Percentiles rank a stretch among this genome's conserved stretches.
phyloP scores from a whole-genome alignment of 139 green algal genomes.

The Marvania coccoides region DNA sequence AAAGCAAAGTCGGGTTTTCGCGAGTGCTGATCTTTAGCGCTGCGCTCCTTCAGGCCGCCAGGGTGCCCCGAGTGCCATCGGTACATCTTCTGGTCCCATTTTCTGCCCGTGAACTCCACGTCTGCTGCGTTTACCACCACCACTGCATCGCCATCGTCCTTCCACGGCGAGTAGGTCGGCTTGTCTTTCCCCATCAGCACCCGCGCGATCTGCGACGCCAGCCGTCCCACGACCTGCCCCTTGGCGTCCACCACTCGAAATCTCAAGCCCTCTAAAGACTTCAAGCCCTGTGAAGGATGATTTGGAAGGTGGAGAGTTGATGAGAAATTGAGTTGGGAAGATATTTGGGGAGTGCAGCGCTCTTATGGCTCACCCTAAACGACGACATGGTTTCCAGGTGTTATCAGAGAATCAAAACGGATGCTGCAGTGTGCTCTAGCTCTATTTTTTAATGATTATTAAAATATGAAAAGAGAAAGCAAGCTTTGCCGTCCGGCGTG shows the following conservation, averaged over 20 bases:
- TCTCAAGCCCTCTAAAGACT: constrained; percentile 47
- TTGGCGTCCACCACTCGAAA: constrained; percentile 75
- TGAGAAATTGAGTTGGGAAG: too few relatives aligned
- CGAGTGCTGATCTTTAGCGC: constrained; percentile 44
- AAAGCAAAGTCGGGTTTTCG: constrained; percentile 61
- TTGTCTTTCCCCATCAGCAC: constrained; percentile 87
- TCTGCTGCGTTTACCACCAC: constrained; percentile 78
- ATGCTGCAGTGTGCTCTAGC: too few relatives aligned
- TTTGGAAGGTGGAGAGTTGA: not conserved
- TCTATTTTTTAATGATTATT: too few relatives aligned
- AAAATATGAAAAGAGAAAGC: too few relatives aligned
- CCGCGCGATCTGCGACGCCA: constrained; percentile 59
- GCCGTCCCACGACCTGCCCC: constrained; percentile 73
- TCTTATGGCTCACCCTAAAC: too few relatives aligned
- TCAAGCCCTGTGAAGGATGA: constrained; percentile 32
- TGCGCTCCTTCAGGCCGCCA: constrained; percentile 71
- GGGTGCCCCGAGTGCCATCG: constrained; percentile 80
- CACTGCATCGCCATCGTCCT: constrained; percentile 73
- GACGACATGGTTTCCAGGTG: too few relatives aligned
- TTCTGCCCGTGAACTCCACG: constrained; percentile 73
- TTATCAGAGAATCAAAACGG: too few relatives aligned
- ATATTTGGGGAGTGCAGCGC: too few relatives aligned
- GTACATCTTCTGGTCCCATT: constrained; percentile 87
- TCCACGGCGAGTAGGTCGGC: constrained; percentile 60
- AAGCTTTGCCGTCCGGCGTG: too few relatives aligned